Conservation (phyloP, 106 monocot genomes). For the Agapanthus africanus region DNA sequence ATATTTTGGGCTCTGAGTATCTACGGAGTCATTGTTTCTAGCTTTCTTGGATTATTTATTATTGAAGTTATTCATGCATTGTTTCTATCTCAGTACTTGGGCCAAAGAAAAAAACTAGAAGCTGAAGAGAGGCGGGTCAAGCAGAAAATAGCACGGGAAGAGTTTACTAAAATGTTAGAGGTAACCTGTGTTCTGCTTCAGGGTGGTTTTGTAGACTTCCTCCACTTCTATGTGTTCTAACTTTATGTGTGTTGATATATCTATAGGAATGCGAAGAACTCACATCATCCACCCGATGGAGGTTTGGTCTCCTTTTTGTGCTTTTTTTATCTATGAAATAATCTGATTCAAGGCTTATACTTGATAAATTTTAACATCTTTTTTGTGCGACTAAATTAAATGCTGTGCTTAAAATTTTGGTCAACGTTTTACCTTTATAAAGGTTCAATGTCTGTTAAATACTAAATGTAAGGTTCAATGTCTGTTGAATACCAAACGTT, state of each 20-base stretch:
- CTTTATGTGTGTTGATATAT: not conserved
- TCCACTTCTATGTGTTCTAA: not conserved
- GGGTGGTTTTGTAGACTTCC: not conserved
- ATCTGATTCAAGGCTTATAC: not conserved
- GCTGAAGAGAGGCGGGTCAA: slow-evolving; percentile 78
- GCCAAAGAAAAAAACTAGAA: slow-evolving; percentile 88
- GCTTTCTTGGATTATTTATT: not conserved
- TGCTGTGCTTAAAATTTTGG: not conserved
- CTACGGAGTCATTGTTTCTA: not conserved
- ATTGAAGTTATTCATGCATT: not conserved
- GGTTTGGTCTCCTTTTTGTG: slow-evolving; percentile 35
- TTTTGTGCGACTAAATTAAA: not conserved
- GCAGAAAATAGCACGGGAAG: slow-evolving; percentile 91
- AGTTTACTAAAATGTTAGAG: slow-evolving; percentile 88
- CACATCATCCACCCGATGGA: slow-evolving; percentile 71
- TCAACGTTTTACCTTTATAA: slow-evolving; percentile 4
- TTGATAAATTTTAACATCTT: not conserved
- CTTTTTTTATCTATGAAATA: slow-evolving; percentile 1
- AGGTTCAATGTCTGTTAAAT: too few relatives aligned
- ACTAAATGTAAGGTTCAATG: not conserved
- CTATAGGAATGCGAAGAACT: slow-evolving; percentile 81
- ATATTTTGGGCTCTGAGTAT: not conserved
- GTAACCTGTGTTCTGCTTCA: slow-evolving; percentile 22
- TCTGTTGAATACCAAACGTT: not conserved
- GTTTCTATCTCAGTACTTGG: slow-evolving; percentile 58